phyloP scores from a whole-genome alignment of 23 red algal genomes.

The Gracilaria vermiculophylla region DNA sequence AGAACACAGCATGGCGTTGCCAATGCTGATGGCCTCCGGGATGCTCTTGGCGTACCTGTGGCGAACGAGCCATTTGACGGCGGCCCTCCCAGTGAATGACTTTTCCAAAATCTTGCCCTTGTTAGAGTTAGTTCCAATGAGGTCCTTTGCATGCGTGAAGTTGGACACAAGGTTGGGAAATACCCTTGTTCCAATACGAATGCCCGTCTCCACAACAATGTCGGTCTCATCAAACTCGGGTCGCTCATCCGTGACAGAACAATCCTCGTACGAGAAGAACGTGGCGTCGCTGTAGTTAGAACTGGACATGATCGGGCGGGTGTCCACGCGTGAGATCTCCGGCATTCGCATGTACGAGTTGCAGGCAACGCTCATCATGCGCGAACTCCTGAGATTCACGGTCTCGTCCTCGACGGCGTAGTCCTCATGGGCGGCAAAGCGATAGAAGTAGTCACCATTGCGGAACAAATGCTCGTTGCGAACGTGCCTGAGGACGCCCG shows the following conservation, averaged over 20 bases:
- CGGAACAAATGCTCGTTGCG: constrained; percentile 60
- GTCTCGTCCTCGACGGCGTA: constrained; percentile 49
- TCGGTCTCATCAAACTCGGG: constrained; percentile 57
- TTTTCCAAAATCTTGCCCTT: constrained; percentile 38
- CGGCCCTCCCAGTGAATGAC: constrained; percentile 27
- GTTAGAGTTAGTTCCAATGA: constrained; percentile 21
- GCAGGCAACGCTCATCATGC: constrained; percentile 62
- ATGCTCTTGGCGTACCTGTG: constrained; percentile 28
- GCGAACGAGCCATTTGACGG: constrained; percentile 29
- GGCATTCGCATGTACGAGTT: constrained; percentile 56
- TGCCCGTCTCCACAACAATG: constrained; percentile 47
- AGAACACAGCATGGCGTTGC: constrained; percentile 49
- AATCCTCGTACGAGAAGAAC: constrained; percentile 28
- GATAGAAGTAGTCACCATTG: constrained; percentile 53
- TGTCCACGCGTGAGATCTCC: constrained; percentile 36
- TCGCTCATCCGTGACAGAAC: constrained; percentile 6
- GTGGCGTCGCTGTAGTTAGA: constrained; percentile 13
- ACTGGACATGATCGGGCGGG: background rate
- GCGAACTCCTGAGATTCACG: constrained; percentile 43
- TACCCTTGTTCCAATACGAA: constrained; percentile 41
- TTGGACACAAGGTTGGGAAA: constrained; percentile 54
- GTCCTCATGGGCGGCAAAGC: constrained; percentile 58
- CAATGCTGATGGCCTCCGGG: constrained; percentile 46
- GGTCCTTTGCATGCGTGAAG: constrained; percentile 38
- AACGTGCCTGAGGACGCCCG: constrained; percentile 54